These are phyloP conservation scores for Ehretia macrophylla DNA, from an alignment of 257 asterid genomes.

Conservation along the genomic window DNA sequence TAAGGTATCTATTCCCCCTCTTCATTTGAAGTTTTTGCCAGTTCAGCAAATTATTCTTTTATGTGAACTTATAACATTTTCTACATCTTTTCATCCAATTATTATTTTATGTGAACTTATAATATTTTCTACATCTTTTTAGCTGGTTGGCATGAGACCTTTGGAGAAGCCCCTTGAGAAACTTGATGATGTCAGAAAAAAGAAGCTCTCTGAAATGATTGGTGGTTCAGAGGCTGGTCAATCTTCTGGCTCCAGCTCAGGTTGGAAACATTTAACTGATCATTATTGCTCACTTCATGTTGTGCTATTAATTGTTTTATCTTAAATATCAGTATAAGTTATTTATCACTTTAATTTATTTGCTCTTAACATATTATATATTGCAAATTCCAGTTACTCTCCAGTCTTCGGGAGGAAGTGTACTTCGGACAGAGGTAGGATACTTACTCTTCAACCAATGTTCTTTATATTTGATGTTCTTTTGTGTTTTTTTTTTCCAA, in stretches of 20 bases:
- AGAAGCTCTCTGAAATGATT: conserved; percentile 95
- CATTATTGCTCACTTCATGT: conserved; percentile 1
- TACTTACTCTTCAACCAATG: conserved; percentile 9
- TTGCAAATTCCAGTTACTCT: conserved; percentile 38
- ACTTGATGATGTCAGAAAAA: conserved; percentile 88
- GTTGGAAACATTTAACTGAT: conserved; percentile 33
- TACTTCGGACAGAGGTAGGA: conserved; percentile 51
- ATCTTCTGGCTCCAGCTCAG: conserved; percentile 46
- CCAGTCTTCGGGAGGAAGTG: conserved; percentile 56
- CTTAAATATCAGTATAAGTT: neutral
- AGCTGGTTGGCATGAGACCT: conserved; percentile 99
- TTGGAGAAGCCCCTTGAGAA: conserved; percentile 89
- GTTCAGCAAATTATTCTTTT: neutral
- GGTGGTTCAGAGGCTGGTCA: conserved; percentile 66
- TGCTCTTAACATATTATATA: conserved; percentile 1
- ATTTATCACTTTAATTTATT: conserved; percentile 7
- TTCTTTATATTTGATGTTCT: neutral
- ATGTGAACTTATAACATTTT: no score
- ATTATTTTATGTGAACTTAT: conserved; percentile 1
- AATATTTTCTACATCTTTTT: conserved; percentile 15
- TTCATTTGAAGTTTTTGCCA: neutral
- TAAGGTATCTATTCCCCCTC: conserved; percentile 50
- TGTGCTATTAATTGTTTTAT: conserved; percentile 3
- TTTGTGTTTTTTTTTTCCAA: neutral
- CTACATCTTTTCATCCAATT: no score